phyloP scores from a whole-genome alignment of 495 filamentous ascomycete species.

The Emericellopsis terricola region DNA sequence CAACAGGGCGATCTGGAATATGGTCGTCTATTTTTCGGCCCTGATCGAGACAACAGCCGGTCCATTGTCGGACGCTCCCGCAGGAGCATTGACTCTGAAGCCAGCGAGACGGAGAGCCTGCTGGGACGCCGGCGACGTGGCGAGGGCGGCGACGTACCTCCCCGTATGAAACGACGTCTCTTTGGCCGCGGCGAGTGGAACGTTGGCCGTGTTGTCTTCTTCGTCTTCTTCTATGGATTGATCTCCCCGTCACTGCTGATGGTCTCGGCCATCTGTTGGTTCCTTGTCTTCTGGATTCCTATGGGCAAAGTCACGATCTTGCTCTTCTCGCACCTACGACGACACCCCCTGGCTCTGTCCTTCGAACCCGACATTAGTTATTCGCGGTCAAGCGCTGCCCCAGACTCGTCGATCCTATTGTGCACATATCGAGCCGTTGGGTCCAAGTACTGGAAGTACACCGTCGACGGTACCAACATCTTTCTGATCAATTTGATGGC shows the following conservation, averaged over 20 bases:
- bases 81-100: conserved; percentile 67
- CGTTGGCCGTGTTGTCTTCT: conserved; percentile 84
- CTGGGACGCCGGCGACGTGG: conserved; percentile 41
- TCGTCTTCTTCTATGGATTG: conserved; percentile 87
- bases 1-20: conserved; percentile 94
- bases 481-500: conserved; percentile 94
- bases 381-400: conserved; percentile 45
- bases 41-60: conserved; percentile 48
- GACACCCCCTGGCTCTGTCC: conserved; percentile 80
- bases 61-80: conserved; percentile 81
- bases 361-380: conserved; percentile 77
- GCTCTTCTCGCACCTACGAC: conserved; percentile 76
- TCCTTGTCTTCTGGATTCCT: conserved; percentile 92
- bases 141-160: conserved; percentile 20
- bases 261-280: conserved; percentile 80
- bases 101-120: conserved; percentile 76
- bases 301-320: conserved; percentile 94
- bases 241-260: conserved; percentile 78
- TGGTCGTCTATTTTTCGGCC: conserved; percentile 89
- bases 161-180: conserved; percentile 63
- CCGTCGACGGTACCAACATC: conserved; percentile 93
- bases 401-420: conserved; percentile 72
- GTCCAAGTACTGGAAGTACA: conserved; percentile 97
- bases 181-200: conserved; percentile 97
- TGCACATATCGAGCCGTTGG: conserved; percentile 96